Evolutionary conservation across 805 yeast species (phyloP).

Genomic region (Metschnikowia aberdeeniae): DNA sequence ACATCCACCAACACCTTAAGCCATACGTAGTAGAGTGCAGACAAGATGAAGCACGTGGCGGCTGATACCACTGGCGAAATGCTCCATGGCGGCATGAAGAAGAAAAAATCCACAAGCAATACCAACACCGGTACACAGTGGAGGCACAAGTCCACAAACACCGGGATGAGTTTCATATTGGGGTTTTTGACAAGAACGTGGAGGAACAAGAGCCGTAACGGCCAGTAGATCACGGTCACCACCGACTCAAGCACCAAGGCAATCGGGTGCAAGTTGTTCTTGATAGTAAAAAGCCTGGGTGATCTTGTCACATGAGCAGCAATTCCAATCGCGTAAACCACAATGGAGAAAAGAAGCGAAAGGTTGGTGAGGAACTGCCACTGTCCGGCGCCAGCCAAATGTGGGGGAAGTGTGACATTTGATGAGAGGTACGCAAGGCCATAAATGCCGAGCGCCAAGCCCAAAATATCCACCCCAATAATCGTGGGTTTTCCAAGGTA

Average conservation of each 20-base stretch:
- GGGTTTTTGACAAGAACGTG: slow-evolving; percentile 43
- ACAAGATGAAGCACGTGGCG: slow-evolving; percentile 32
- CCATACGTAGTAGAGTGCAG: slow-evolving; percentile 51
- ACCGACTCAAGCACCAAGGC: slow-evolving; percentile 57
- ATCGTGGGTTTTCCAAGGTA: slow-evolving; percentile 30
- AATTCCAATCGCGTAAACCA: slow-evolving; percentile 39
- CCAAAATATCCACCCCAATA: slow-evolving; percentile 21
- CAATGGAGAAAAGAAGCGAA: slow-evolving; percentile 46
- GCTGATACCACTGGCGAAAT: slow-evolving; percentile 35
- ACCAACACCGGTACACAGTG: slow-evolving; percentile 57
- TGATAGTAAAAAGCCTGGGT: slow-evolving; percentile 24
- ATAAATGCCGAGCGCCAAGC: slow-evolving; percentile 26
- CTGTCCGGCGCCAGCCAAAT: slow-evolving; percentile 55
- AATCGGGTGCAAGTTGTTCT: slow-evolving; percentile 47
- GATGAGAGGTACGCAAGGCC: slow-evolving; percentile 23
- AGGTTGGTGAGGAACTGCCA: slow-evolving; percentile 70
- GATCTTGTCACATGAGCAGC: slow-evolving; percentile 30
- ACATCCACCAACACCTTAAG: slow-evolving; percentile 46
- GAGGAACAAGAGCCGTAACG: slow-evolving; percentile 50
- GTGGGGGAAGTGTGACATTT: slow-evolving; percentile 42
- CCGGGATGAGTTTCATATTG: slow-evolving; percentile 37
- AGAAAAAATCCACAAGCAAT: slow-evolving; percentile 51
- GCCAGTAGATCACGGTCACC: slow-evolving; percentile 68
- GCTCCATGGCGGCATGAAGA: slow-evolving; percentile 46
- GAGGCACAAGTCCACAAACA: slow-evolving; percentile 50